Evolutionary conservation across 2,329 filamentous ascomycete species (phyloP).

Genomic region (Verticillium dahliae): DNA sequence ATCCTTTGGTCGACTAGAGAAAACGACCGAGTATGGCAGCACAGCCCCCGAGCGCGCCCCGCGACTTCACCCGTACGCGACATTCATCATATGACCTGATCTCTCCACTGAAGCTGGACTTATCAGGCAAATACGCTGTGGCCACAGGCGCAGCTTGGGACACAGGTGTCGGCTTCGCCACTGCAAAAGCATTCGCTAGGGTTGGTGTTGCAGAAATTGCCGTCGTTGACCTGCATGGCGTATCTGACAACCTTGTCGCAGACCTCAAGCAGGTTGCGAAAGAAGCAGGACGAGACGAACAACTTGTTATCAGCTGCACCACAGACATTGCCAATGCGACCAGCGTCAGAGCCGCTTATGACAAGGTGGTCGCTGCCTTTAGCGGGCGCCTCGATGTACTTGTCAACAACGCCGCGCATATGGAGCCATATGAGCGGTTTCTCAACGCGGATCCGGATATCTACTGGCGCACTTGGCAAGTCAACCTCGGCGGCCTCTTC

Average conservation of each 20-base stretch:
- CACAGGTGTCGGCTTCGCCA: conserved; percentile 11
- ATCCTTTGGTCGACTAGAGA: too few relatives aligned
- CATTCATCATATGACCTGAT: too few relatives aligned
- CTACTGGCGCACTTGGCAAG: conserved; percentile 15
- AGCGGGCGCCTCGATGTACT: conserved; percentile 6
- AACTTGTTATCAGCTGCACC: conserved; percentile 7
- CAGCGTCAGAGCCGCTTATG: conserved; percentile 8
- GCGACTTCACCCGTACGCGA: not conserved
- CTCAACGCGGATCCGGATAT: conserved; percentile 12
- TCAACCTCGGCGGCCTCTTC: conserved; percentile 14
- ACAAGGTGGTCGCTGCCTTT: conserved; percentile 5
- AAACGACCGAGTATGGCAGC: too few relatives aligned
- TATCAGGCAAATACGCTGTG: conserved; percentile 6
- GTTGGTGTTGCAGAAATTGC: conserved; percentile 15
- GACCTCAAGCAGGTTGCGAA: conserved; percentile 11
- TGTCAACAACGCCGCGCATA: conserved; percentile 10
- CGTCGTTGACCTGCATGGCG: conserved; percentile 12
- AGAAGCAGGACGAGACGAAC: conserved; percentile 11
- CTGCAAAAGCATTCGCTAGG: conserved; percentile 13
- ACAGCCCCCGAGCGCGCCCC: too few relatives aligned
- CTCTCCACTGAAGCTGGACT: too few relatives aligned
- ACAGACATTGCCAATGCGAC: conserved; percentile 10
- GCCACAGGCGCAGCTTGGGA: conserved; percentile 15
- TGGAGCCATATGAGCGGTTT: conserved; percentile 8
- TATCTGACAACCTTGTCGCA: conserved; percentile 9